phyloP scores from a whole-genome alignment of 2,329 filamentous ascomycete species.

The Penicillium sp. region DNA sequence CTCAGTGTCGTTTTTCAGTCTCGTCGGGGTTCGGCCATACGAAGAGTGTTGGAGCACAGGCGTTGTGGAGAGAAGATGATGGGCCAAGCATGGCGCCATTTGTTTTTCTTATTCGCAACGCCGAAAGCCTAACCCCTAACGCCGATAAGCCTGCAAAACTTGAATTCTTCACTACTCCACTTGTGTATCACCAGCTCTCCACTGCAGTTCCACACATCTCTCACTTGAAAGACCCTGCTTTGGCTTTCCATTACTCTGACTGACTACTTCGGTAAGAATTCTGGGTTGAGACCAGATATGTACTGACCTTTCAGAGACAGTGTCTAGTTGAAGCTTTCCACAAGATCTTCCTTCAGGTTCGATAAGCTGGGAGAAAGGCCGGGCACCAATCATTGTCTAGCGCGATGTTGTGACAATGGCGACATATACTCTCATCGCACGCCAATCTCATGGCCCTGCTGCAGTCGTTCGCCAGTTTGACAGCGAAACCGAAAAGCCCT shows the following conservation, averaged over 20 bases:
- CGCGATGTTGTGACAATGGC: conserved; percentile 24
- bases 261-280: background rate
- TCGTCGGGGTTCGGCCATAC: background rate
- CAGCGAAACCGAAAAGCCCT: background rate
- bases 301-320: background rate
- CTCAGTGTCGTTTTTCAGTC: background rate
- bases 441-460: conserved; percentile 24
- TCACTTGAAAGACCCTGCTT: background rate
- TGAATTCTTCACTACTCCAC: conserved; percentile 21
- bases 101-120: conserved; percentile 13
- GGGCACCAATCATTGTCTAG: conserved; percentile 16
- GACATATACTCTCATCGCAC: conserved; percentile 23
- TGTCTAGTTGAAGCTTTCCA: background rate
- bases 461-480: background rate
- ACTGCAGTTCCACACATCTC: background rate
- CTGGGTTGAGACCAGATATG: background rate
- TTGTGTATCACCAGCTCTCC: background rate
- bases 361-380: background rate
- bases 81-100: conserved; percentile 34
- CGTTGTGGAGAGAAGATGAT: conserved; percentile 1
- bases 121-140: background rate
- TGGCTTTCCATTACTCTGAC: background rate
- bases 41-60: background rate
- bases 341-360: background rate
- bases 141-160: background rate